A percentile compares a stretch with the other conserved stretches of the same genome.
These are phyloP conservation scores for Panicum virgatum DNA, from an alignment of 202 grass and related monocot species.

Conservation along the genomic window DNA sequence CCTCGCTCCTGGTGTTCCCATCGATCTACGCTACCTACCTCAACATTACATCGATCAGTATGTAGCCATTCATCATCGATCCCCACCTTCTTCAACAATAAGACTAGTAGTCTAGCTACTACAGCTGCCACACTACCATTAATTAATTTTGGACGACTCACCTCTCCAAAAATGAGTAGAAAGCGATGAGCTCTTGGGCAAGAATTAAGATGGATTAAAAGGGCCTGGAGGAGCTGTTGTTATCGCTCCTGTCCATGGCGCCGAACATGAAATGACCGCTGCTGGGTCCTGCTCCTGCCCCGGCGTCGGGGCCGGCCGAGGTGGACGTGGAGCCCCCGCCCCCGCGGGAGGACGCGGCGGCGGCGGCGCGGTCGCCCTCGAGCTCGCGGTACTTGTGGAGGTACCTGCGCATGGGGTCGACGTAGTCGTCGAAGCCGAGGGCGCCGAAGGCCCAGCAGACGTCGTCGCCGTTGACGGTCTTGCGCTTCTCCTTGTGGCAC, in stretches of 20 bases:
- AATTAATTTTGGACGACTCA: neutral
- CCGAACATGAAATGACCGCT: conserved; percentile 86
- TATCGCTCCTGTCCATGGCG: conserved; percentile 51
- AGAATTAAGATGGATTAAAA: conserved; percentile 30
- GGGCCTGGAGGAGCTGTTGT: conserved; percentile 57
- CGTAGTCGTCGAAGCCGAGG: conserved; percentile 86
- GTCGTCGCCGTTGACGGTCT: conserved; percentile 95
- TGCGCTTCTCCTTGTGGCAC: conserved; percentile 94
- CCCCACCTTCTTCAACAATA: neutral
- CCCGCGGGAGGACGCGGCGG: conserved; percentile 37
- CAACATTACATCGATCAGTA: neutral
- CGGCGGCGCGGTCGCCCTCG: conserved; percentile 65
- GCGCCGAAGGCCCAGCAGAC: conserved; percentile 84
- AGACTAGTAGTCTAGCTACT: neutral
- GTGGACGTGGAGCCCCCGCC: conserved; percentile 2
- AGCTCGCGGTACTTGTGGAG: conserved; percentile 77
- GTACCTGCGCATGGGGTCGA: conserved; percentile 82
- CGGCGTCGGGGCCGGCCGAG: neutral
- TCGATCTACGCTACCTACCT: neutral
- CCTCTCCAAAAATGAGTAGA: conserved; percentile 16
- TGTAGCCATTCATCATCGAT: neutral
- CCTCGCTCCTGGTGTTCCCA: neutral
- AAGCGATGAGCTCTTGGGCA: neutral
- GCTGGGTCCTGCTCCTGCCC: neutral
- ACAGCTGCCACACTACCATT: neutral